Conservation (phyloP, 352 stramenopile species). For the Phytopythium montanum region DNA sequence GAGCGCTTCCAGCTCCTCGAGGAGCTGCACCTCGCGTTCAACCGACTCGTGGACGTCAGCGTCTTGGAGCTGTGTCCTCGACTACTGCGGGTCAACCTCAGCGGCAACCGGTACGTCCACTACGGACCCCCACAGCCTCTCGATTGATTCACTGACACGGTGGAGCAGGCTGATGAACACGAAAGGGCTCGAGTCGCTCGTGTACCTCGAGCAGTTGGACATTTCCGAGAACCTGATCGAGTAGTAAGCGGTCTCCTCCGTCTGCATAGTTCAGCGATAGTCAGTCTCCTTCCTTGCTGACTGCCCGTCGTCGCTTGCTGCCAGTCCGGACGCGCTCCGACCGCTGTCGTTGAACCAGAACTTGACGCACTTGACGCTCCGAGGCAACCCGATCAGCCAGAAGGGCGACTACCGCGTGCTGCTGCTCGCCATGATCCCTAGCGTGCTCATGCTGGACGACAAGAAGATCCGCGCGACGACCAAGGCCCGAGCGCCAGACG, state of each 20-base stretch:
- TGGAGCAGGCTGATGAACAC: slow-evolving; percentile 44
- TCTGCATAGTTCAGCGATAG: background rate
- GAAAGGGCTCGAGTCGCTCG: slow-evolving; percentile 62
- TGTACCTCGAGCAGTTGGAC: slow-evolving; percentile 54
- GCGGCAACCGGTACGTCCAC: slow-evolving; percentile 51
- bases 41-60: slow-evolving; percentile 53
- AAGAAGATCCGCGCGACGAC: slow-evolving; percentile 58
- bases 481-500: slow-evolving; percentile 39
- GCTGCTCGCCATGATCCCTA: slow-evolving; percentile 72
- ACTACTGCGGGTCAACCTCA: slow-evolving; percentile 59
- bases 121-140: too few relatives aligned
- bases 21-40: slow-evolving; percentile 68
- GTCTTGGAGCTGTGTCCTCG: slow-evolving; percentile 61
- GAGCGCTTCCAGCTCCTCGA: slow-evolving; percentile 62
- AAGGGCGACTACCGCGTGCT: slow-evolving; percentile 61
- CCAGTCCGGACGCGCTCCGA: slow-evolving; percentile 56
- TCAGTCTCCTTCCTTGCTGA: background rate
- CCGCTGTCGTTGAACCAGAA: slow-evolving; percentile 63
- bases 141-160: background rate
- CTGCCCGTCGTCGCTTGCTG: background rate
- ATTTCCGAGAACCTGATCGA: slow-evolving; percentile 79
- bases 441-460: slow-evolving; percentile 68
- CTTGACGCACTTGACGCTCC: slow-evolving; percentile 61
- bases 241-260: slow-evolving; percentile 28
- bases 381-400: slow-evolving; percentile 63